A percentile compares a stretch with the other conserved stretches of the same genome.
Conservation (phyloP, 108 stramenopile species). For the Chaetoceros tenuissimus region DNA sequence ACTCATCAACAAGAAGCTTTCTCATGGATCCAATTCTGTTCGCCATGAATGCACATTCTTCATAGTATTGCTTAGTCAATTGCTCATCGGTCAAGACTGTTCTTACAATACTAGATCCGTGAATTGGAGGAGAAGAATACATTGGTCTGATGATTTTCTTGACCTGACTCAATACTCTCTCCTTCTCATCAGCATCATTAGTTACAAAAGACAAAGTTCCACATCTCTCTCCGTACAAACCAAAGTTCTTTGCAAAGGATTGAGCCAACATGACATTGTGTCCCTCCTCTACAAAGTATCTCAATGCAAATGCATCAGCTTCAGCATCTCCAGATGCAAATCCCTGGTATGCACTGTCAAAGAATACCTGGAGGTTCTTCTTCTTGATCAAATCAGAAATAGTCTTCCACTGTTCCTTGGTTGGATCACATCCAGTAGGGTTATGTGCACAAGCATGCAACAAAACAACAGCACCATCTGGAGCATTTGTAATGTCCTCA, state of each 20-base stretch:
- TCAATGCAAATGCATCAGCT: constrained; percentile 84
- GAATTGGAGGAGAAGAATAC: constrained; percentile 93
- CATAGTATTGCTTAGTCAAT: constrained; percentile 73
- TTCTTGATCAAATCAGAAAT: constrained; percentile 67
- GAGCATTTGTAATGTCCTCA: constrained; percentile 74
- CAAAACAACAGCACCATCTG: constrained; percentile 80
- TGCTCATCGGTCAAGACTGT: constrained; percentile 78
- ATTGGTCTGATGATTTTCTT: constrained; percentile 92
- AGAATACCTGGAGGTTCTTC: constrained; percentile 80
- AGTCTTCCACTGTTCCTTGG: constrained; percentile 80
- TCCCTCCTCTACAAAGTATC: constrained; percentile 82
- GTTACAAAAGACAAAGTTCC: constrained; percentile 90
- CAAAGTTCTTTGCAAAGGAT: constrained; percentile 99
- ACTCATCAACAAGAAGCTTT: constrained; percentile 49
- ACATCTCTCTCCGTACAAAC: constrained; percentile 95
- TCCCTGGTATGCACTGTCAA: constrained; percentile 98
- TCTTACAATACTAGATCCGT: constrained; percentile 91
- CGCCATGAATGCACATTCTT: constrained; percentile 91
- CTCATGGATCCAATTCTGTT: constrained; percentile 88
- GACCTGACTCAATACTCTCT: constrained; percentile 84
- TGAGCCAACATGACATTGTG: constrained; percentile 88
- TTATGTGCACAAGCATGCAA: constrained; percentile 99
- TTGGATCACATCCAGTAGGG: constrained; percentile 97
- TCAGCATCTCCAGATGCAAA: constrained; percentile 96
- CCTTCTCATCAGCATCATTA: constrained; percentile 64